Evolutionary conservation across 2,329 filamentous ascomycete genomes (phyloP).

Genomic region (Xylariales sp.): DNA sequence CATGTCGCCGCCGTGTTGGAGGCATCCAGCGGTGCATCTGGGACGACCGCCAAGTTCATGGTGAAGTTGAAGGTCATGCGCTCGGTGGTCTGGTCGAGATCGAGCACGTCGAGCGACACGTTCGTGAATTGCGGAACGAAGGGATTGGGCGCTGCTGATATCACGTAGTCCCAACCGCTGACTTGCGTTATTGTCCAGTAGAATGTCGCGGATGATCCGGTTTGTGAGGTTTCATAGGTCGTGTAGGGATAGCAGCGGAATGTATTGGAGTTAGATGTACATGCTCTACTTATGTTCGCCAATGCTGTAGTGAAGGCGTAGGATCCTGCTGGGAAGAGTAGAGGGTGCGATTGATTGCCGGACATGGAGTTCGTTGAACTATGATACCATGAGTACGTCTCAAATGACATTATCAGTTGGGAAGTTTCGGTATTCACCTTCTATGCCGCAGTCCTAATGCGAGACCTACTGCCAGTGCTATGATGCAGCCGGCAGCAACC

Average conservation of each 20-base stretch:
- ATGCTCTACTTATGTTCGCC: constrained; percentile 45
- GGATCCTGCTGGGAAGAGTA: constrained; percentile 55
- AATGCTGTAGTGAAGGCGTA: constrained; percentile 58
- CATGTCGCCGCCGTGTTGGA: constrained; percentile 47
- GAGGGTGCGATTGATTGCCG: constrained; percentile 4
- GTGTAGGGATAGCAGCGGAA: constrained; percentile 60
- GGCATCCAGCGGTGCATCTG: constrained; percentile 36
- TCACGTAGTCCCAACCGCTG: constrained; percentile 36
- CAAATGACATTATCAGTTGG: too few relatives aligned
- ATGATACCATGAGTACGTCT: too few relatives aligned
- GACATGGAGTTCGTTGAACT: not conserved
- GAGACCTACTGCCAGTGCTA: constrained; percentile 36
- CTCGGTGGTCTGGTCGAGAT: constrained; percentile 40
- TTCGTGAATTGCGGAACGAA: constrained; percentile 50
- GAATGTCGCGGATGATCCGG: constrained; percentile 45
- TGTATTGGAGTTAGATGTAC: constrained; percentile 52
- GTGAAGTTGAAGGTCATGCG: constrained; percentile 54
- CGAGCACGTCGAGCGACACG: constrained; percentile 13
- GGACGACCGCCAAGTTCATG: constrained; percentile 48
- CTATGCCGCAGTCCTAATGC: constrained; percentile 31
- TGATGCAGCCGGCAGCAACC: constrained; percentile 26
- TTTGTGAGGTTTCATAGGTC: constrained; percentile 38
- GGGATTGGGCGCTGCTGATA: constrained; percentile 52
- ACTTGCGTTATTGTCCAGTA: constrained; percentile 53
- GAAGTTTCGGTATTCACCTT: too few relatives aligned